A percentile compares a stretch with the other conserved stretches of the same genome.
Conservation (phyloP, 495 filamentous ascomycete genomes). For the Staphylotrichum longicolle region DNA sequence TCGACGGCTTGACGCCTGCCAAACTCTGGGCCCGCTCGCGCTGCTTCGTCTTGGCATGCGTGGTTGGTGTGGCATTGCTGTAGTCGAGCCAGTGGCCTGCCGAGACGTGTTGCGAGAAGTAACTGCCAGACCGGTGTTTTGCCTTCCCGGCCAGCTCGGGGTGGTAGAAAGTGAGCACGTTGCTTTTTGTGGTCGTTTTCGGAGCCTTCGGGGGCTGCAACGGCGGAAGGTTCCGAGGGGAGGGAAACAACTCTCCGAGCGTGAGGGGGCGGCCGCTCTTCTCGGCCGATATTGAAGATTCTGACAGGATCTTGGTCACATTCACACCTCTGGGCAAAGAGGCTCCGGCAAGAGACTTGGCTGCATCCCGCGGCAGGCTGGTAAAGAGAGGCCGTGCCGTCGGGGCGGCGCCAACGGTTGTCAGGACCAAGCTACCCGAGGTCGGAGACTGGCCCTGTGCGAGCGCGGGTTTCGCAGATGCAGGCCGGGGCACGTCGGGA, state of each 20-base stretch:
- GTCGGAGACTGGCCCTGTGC: conserved; percentile 21
- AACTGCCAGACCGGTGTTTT: conserved; percentile 54
- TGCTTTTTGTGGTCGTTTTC: conserved; percentile 60
- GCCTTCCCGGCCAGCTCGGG: conserved; percentile 53
- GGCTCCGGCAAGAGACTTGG: conserved; percentile 55
- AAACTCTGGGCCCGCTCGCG: conserved; percentile 69
- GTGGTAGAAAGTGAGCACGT: conserved; percentile 61
- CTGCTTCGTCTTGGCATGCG: conserved; percentile 62
- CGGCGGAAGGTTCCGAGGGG: conserved; percentile 62
- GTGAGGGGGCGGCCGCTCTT: conserved; percentile 56
- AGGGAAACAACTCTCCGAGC: conserved; percentile 76
- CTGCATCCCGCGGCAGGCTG: conserved; percentile 55
- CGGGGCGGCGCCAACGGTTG: conserved; percentile 67
- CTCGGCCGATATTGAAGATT: conserved; percentile 32
- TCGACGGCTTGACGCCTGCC: conserved; percentile 57
- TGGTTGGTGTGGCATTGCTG: conserved; percentile 56
- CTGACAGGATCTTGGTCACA: conserved; percentile 64
- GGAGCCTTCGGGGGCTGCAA: conserved; percentile 70
- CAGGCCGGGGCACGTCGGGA: conserved; percentile 30
- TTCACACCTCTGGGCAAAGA: conserved; percentile 71
- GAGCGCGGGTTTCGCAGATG: conserved; percentile 15
- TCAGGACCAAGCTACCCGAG: conserved; percentile 60
- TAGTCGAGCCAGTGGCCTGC: conserved; percentile 70
- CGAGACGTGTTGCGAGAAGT: conserved; percentile 54
- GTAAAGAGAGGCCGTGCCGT: conserved; percentile 78